Evolutionary conservation across 2,329 filamentous ascomycete genomes (phyloP).

Genomic region (Fusarium sp.): DNA sequence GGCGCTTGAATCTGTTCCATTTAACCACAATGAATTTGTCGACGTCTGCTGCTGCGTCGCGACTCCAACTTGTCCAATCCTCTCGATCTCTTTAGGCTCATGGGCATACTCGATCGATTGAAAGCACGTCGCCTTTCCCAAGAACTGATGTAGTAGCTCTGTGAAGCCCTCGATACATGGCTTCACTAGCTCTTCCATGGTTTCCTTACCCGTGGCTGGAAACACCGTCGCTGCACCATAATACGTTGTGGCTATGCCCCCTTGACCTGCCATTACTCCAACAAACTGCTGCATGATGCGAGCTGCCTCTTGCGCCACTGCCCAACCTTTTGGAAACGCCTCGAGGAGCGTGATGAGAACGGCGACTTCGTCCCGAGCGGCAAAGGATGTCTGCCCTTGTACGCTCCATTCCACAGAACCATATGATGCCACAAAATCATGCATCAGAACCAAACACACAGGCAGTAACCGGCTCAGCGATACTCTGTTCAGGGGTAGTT

Average conservation of each 20-base stretch:
- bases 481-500: slow-evolving; percentile 61
- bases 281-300: slow-evolving; percentile 54
- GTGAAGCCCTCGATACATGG: slow-evolving; percentile 45
- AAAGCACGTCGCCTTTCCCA: slow-evolving; percentile 55
- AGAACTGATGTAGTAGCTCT: slow-evolving; percentile 52
- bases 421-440: slow-evolving; percentile 46
- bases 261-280: slow-evolving; percentile 36
- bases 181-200: slow-evolving; percentile 37
- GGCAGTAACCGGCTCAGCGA: slow-evolving; percentile 59
- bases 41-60: slow-evolving; percentile 36
- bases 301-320: slow-evolving; percentile 54
- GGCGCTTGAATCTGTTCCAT: slow-evolving; percentile 26
- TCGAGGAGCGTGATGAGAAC: slow-evolving; percentile 56
- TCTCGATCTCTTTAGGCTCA: slow-evolving; percentile 36
- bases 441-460: slow-evolving; percentile 57
- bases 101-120: slow-evolving; percentile 42
- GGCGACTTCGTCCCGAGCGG: slow-evolving; percentile 55
- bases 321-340: slow-evolving; percentile 57
- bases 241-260: slow-evolving; percentile 36
- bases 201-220: slow-evolving; percentile 27
- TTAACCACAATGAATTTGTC: slow-evolving; percentile 43
- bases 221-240: slow-evolving; percentile 39
- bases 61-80: slow-evolving; percentile 17
- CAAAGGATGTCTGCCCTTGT: slow-evolving; percentile 44
- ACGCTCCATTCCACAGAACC: slow-evolving; percentile 30